phyloP scores from a whole-genome alignment of 2,329 filamentous ascomycete genomes.

The Allantophomopsis cytisporea region DNA sequence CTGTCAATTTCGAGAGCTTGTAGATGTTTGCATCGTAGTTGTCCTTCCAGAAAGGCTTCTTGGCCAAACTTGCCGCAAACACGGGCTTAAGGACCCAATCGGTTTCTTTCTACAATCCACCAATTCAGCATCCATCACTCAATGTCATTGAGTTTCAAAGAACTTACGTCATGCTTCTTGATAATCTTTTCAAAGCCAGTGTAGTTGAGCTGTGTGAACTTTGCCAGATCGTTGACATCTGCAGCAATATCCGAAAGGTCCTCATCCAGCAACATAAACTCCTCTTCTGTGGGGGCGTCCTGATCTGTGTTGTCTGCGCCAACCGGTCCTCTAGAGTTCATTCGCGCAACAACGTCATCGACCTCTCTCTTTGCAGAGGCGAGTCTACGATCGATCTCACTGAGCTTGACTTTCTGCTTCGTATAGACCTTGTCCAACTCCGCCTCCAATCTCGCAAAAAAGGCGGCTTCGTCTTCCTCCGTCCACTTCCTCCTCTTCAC shows the following conservation, averaged over 20 bases:
- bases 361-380: constrained; percentile 82
- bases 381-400: constrained; percentile 88
- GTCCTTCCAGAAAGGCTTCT: constrained; percentile 97
- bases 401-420: constrained; percentile 93
- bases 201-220: constrained; percentile 97
- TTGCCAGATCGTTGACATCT: constrained; percentile 93
- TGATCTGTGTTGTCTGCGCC: constrained; percentile 16
- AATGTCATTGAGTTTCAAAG: constrained; percentile 1
- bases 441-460: constrained; percentile 74
- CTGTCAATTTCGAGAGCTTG: constrained; percentile 88
- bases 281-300: constrained; percentile 65
- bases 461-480: constrained; percentile 81
- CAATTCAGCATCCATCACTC: constrained; percentile 1
- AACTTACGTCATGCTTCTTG: constrained; percentile 90
- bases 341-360: constrained; percentile 65
- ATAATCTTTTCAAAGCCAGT: constrained; percentile 99
- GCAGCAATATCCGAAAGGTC: constrained; percentile 96
- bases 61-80: constrained; percentile 89
- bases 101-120: constrained; percentile 63
- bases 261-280: constrained; percentile 87
- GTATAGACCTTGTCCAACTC: constrained; percentile 97
- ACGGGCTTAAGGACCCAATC: constrained; percentile 86
- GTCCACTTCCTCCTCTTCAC: constrained; percentile 58
- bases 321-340: constrained; percentile 47
- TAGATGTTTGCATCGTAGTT: constrained; percentile 96